Percentiles rank a stretch among this genome's conserved stretches.
phyloP scores from a whole-genome alignment of 495 filamentous ascomycete species.

The Achaetomiella virescens region DNA sequence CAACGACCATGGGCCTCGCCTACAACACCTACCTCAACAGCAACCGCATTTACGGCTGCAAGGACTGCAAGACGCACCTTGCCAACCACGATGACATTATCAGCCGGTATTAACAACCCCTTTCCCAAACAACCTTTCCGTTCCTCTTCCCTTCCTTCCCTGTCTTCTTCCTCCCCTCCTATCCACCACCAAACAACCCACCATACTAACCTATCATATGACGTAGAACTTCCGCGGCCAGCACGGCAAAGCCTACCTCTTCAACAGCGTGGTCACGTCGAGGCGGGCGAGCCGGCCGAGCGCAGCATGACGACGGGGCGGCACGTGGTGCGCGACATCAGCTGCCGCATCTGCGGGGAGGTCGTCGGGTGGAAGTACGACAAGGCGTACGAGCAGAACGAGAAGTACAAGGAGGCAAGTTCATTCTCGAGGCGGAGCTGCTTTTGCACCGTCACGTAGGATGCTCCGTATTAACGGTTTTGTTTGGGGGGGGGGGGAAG shows the following conservation, averaged over 20 bases:
- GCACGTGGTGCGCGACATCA: slow-evolving; percentile 89
- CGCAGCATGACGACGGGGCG: slow-evolving; percentile 98
- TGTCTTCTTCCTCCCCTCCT: neutral
- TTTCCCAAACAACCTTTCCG: slow-evolving; percentile 5
- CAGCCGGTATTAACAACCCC: slow-evolving; percentile 47
- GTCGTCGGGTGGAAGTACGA: slow-evolving; percentile 99
- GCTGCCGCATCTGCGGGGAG: slow-evolving; percentile 80
- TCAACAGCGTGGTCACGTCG: slow-evolving; percentile 86
- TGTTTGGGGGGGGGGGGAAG: neutral
- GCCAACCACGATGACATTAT: slow-evolving; percentile 94
- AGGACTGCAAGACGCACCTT: slow-evolving; percentile 90
- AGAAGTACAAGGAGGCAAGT: slow-evolving; percentile 99
- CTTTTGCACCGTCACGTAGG: slow-evolving; percentile 59
- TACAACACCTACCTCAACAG: slow-evolving; percentile 95
- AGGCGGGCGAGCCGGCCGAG: slow-evolving; percentile 70
- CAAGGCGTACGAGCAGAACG: slow-evolving; percentile 80
- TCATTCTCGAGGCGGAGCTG: slow-evolving; percentile 90
- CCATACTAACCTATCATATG: neutral
- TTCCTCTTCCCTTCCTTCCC: slow-evolving; percentile 3
- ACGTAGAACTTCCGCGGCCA: slow-evolving; percentile 93
- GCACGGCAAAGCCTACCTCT: slow-evolving; percentile 96
- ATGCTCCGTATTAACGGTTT: neutral
- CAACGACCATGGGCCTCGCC: slow-evolving; percentile 71
- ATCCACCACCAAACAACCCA: neutral
- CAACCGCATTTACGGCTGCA: slow-evolving; percentile 90